These are phyloP conservation scores for Candida silvicultrix DNA, from an alignment of 805 yeast species.

Conservation along the genomic window DNA sequence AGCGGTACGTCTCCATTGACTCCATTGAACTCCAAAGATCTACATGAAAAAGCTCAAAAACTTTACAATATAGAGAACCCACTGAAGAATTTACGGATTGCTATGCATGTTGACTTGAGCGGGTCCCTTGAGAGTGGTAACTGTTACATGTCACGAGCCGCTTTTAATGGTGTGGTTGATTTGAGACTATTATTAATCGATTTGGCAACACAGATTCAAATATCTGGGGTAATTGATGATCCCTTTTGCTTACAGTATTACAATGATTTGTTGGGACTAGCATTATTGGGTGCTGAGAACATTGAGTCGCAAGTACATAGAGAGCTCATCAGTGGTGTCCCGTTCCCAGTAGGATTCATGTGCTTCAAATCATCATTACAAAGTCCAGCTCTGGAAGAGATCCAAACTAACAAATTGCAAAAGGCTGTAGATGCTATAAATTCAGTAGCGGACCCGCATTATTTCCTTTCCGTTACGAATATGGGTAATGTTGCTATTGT, in stretches of 20 bases:
- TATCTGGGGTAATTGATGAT: conserved; percentile 40
- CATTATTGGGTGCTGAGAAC: conserved; percentile 35
- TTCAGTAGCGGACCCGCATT: conserved; percentile 38
- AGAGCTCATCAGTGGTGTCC: conserved; percentile 42
- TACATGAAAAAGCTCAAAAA: conserved; percentile 2
- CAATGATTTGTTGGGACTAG: conserved; percentile 39
- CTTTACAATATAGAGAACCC: not conserved
- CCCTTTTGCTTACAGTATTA: conserved; percentile 46
- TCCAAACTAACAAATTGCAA: conserved; percentile 20
- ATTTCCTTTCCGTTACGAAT: conserved; percentile 41
- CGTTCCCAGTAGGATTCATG: conserved; percentile 43
- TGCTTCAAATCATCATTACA: conserved; percentile 1
- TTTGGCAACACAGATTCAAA: conserved; percentile 36
- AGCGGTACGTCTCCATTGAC: not conserved
- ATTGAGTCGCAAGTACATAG: conserved; percentile 46
- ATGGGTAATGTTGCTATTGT: conserved; percentile 42
- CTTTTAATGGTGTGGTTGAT: conserved; percentile 30
- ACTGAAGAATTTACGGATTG: conserved; percentile 5
- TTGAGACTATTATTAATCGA: conserved; percentile 33
- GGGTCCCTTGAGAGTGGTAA: conserved; percentile 12
- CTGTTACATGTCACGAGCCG: conserved; percentile 26
- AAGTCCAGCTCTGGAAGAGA: too few species aligned
- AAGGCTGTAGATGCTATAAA: conserved; percentile 39
- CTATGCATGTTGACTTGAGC: conserved; percentile 1
- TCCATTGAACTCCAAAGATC: conserved; percentile 3